Conservation (phyloP, 116 monocot genomes). For the Posidonia oceanica region DNA sequence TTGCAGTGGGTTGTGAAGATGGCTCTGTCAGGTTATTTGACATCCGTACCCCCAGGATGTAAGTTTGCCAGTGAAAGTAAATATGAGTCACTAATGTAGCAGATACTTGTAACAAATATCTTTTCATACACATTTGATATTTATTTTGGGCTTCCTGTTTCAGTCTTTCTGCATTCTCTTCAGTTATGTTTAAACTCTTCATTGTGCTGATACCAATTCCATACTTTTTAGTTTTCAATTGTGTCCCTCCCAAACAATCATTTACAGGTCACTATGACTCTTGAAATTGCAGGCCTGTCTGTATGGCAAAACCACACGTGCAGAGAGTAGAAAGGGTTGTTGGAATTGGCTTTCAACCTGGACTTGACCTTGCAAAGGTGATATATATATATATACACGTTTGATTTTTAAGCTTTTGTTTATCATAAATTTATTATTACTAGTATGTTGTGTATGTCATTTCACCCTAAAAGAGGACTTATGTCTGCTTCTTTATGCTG, state of each 20-base stretch:
- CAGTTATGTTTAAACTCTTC: no score
- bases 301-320: slow-evolving; percentile 53
- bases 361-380: slow-evolving; percentile 82
- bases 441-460: neutral
- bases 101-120: no score
- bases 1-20: slow-evolving; percentile 82
- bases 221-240: no score
- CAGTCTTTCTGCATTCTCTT: no score
- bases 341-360: slow-evolving; percentile 96
- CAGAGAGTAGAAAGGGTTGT: slow-evolving; percentile 71
- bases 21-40: slow-evolving; percentile 85
- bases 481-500: no score
- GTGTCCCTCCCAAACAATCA: no score
- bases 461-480: no score
- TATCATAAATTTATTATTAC: neutral
- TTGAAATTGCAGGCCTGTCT: slow-evolving; percentile 43
- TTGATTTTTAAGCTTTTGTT: neutral
- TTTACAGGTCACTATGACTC: neutral
- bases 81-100: no score
- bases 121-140: no score
- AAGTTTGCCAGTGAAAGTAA: slow-evolving; percentile 9
- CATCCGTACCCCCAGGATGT: slow-evolving; percentile 77
- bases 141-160: no score
- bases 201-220: no score
- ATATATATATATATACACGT: neutral